Evolutionary conservation across 1,139 yeast species (phyloP).

Genomic region (Eremothecium sinecaudum): DNA sequence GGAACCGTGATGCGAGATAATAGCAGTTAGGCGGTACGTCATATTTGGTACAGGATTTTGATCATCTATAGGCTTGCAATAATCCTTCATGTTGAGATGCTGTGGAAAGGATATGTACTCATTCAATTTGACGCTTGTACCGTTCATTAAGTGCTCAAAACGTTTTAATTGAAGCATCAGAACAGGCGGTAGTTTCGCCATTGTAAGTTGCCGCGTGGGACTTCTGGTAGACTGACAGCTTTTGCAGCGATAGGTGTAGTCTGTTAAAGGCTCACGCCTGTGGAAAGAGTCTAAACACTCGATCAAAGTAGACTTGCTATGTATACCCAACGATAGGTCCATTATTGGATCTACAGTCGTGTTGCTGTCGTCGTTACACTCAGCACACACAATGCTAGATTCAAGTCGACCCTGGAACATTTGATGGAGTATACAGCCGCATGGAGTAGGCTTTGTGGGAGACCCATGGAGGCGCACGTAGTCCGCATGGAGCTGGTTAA

Average conservation of each 20-base stretch:
- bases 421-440: constrained; percentile 76
- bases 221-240: constrained; percentile 51
- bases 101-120: constrained; percentile 64
- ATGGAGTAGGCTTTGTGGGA: constrained; percentile 29
- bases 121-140: constrained; percentile 56
- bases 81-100: constrained; percentile 59
- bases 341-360: constrained; percentile 79
- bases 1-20: constrained; percentile 82
- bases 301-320: constrained; percentile 35
- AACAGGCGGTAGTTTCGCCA: constrained; percentile 65
- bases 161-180: constrained; percentile 77
- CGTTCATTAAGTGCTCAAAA: constrained; percentile 63
- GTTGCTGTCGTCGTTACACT: constrained; percentile 52
- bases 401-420: constrained; percentile 67
- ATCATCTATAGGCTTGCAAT: constrained; percentile 33
- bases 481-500: constrained; percentile 71
- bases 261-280: constrained; percentile 57
- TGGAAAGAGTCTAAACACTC: constrained; percentile 75
- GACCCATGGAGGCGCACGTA: constrained; percentile 11
- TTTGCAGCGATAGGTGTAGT: constrained; percentile 61
- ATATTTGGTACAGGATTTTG: constrained; percentile 28
- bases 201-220: constrained; percentile 62
- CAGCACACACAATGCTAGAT: constrained; percentile 63
- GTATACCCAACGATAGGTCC: constrained; percentile 75
- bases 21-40: constrained; percentile 72